These are phyloP conservation scores for Neurospora hispaniola DNA, from an alignment of 495 filamentous ascomycete genomes.

Conservation along the genomic window DNA sequence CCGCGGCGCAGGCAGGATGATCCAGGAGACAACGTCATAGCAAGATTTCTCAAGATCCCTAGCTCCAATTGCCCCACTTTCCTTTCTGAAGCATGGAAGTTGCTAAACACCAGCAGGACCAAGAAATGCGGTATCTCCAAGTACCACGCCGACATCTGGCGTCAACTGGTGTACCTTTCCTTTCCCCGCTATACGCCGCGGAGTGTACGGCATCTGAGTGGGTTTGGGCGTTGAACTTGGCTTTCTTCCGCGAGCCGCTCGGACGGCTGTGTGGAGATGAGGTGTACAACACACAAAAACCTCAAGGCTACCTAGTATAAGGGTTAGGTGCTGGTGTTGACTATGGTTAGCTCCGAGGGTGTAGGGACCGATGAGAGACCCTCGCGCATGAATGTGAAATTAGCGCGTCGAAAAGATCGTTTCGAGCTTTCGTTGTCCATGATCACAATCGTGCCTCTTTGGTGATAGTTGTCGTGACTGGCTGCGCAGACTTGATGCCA, in stretches of 20 bases:
- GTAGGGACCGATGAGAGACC: too few relatives aligned
- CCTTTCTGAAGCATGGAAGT: not conserved
- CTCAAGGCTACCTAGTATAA: too few relatives aligned
- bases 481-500: too few relatives aligned
- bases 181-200: not conserved
- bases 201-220: not conserved
- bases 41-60: not conserved
- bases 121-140: not conserved
- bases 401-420: too few relatives aligned
- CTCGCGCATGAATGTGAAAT: too few relatives aligned
- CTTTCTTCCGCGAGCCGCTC: not conserved
- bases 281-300: too few relatives aligned
- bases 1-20: not conserved
- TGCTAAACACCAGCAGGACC: not conserved
- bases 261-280: too few relatives aligned
- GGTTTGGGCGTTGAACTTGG: not conserved
- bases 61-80: not conserved
- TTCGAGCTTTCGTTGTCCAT: too few relatives aligned
- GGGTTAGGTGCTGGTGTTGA: too few relatives aligned
- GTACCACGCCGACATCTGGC: not conserved
- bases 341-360: too few relatives aligned
- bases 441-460: too few relatives aligned
- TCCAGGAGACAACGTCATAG: not conserved
- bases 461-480: too few relatives aligned
- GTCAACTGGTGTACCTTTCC: not conserved